Evolutionary conservation across 768 basidiomycete species (phyloP).

Genomic region (Lactarius akahatsu): DNA sequence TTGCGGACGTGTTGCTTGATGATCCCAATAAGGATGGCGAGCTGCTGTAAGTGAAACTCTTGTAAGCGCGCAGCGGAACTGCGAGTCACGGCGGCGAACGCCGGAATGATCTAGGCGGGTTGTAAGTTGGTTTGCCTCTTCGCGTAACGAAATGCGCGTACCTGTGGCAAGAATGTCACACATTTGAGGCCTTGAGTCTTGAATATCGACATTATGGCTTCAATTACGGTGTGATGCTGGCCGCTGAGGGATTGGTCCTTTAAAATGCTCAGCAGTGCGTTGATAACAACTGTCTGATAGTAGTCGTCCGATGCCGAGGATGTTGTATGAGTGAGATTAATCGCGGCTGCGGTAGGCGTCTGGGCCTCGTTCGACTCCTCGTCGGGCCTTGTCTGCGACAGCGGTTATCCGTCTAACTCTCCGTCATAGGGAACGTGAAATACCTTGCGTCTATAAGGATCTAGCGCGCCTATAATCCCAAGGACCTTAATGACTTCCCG

Average conservation of each 20-base stretch:
- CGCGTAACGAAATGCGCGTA: constrained; percentile 34
- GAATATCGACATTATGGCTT: constrained; percentile 98
- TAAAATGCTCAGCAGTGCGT: constrained; percentile 78
- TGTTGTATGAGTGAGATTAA: constrained; percentile 63
- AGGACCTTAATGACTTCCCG: constrained; percentile 93
- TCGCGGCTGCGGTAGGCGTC: constrained; percentile 59
- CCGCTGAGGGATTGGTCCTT: constrained; percentile 84
- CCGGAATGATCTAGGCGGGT: constrained; percentile 77
- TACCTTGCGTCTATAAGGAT: constrained; percentile 94
- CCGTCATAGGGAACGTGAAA: constrained; percentile 19
- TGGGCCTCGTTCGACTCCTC: constrained; percentile 57
- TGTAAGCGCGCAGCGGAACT: constrained; percentile 79
- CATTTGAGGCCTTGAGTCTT: constrained; percentile 97
- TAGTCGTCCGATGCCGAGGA: constrained; percentile 84
- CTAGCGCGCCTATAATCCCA: constrained; percentile 92
- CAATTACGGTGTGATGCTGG: constrained; percentile 91
- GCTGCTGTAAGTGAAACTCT: constrained; percentile 92
- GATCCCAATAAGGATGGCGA: constrained; percentile 92
- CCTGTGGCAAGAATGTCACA: constrained; percentile 92
- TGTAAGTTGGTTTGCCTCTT: background rate
- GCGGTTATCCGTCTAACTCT: constrained; percentile 3
- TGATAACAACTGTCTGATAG: constrained; percentile 95
- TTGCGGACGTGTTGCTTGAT: constrained; percentile 97
- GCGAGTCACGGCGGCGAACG: constrained; percentile 86
- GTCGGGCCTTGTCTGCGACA: constrained; percentile 51